Evolutionary conservation across 257 asterid species (phyloP), one percentile per base, ranked within the genome.

Genomic region (Solanum chilense): DNA sequence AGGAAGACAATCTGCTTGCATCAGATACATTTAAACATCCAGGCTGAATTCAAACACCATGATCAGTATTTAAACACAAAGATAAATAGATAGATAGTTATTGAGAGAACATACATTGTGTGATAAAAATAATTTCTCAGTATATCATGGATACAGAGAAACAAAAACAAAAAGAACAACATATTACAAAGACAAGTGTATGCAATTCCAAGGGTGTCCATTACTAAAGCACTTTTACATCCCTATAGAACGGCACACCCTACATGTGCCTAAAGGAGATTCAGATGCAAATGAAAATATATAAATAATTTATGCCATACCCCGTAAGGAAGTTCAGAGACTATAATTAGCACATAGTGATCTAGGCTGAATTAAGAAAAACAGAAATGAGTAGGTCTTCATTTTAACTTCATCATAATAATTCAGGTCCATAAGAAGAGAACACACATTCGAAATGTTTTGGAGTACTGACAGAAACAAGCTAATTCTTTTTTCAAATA

Each of bases 21-120:
- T 94, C 97, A 45, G 96, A 92, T 85, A 92, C 93, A 81, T 90
- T 91, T 86, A 92, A 60, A 78, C 88, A 76, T 86, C 97, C 95
- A 89, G 95, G 94, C 98, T 94, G 94, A 74, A 82, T 80, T 80
- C 85, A 18, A 80, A 33, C 29, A 80, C 18, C 68, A 80, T 10
- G 44, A 29, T 80, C 44, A 80, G 85, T 47, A 49, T 29, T 80
- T 47, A 45, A 29, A 29, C 29, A 29, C 29, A 29, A 29, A 29
- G 29, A 29, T 29, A 29, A 29, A 29, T 29, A 29, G 29, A 29
- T 1, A 29, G 52, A 75, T 13, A 41, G 66, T 7, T 58, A 60
- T 23, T 9, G 66, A 78, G 42, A 45, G 64, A 77, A 25, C 39
- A 45, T 83, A 89, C 70, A 82, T 76, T 56, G 80, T 77, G 89